Evolutionary conservation across 108 stramenopile genomes (phyloP), one percentile per base, ranked within the genome.

Genomic region (Conticribra guillardii): DNA sequence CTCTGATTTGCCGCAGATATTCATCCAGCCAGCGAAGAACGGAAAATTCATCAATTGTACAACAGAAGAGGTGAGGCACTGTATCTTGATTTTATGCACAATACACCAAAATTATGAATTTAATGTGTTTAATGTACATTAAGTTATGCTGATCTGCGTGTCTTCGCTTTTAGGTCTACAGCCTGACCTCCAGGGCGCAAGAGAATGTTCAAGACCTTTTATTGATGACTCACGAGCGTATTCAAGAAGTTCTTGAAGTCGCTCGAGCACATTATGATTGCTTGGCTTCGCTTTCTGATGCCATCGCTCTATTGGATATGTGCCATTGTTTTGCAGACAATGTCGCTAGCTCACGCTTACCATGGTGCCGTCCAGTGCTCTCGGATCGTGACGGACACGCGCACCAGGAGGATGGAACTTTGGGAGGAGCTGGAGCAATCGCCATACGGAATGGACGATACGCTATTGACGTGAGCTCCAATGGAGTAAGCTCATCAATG

Each of bases 321-420:
- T 92, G 90, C 54, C 95, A 96, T 69, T 69, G 85, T 47, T 94
- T 96, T 74, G 92, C 92, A 17, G 95, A 96, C 65, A 85, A 84
- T 60, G 95, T 96, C 14, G 84, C 93, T 7, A 80, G 84, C 29
- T 87, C 85, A 48, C 72, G 85, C 17, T 29, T 76, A 45, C 82
- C 89, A 21, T 96, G 95, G 92, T 82, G 83, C 54, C 88, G 93
- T 19, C 95, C 95, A 30, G 32, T 73, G 24, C 58, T 96, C 16
- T 77, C 76, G 11, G 84, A 87, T 64, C 59, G 63, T 8, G 29
- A 56, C 27, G 56, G 49, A 19, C 34, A 37, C 15, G 19, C 0
- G 29, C 1, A 54, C 11, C 67, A 67, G 27, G 77, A 60, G 16
- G 72, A 78, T 28, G 68, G 22, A 31, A 33, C 33, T 34, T 55